Conservation (phyloP, 2,329 filamentous ascomycete species). For the Apiospora hydei region DNA sequence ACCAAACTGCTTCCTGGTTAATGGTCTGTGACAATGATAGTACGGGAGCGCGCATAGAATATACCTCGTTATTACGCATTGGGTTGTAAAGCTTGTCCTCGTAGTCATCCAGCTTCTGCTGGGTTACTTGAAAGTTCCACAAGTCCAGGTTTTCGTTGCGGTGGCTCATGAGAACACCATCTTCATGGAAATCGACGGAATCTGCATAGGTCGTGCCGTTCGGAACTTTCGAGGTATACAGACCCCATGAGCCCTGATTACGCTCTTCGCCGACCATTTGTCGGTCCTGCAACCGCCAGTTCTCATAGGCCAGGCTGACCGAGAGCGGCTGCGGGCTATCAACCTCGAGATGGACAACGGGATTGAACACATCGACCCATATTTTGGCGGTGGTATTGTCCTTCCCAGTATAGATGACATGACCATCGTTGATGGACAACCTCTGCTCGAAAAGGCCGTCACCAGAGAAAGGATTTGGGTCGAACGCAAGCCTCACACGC, state of each 20-base stretch:
- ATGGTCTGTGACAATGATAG: neutral
- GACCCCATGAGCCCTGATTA: conserved; percentile 19
- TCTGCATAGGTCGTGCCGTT: conserved; percentile 21
- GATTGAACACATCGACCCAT: conserved; percentile 20
- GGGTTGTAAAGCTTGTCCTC: conserved; percentile 16
- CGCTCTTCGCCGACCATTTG: conserved; percentile 21
- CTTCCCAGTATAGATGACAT: conserved; percentile 11
- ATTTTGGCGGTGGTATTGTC: conserved; percentile 21
- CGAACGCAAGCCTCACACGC: conserved; percentile 16
- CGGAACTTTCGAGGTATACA: conserved; percentile 20
- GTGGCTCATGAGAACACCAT: conserved; percentile 19
- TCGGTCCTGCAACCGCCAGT: conserved; percentile 10
- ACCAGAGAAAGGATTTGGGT: conserved; percentile 22
- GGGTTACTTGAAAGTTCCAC: conserved; percentile 13
- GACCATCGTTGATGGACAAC: conserved; percentile 13
- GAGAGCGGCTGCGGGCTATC: conserved; percentile 10
- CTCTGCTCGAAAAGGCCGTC: conserved; percentile 2
- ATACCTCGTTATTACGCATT: conserved; percentile 18
- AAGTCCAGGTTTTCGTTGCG: conserved; percentile 21
- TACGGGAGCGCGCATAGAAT: too few relatives aligned
- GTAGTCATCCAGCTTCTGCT: conserved; percentile 2
- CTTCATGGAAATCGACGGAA: conserved; percentile 1
- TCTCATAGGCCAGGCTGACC: conserved; percentile 11
- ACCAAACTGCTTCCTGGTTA: neutral
- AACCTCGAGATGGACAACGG: conserved; percentile 11